Base-by-base conservation (phyloP, 1,284 basidiomycete genomes). In the Flammula alnicola region DNA sequence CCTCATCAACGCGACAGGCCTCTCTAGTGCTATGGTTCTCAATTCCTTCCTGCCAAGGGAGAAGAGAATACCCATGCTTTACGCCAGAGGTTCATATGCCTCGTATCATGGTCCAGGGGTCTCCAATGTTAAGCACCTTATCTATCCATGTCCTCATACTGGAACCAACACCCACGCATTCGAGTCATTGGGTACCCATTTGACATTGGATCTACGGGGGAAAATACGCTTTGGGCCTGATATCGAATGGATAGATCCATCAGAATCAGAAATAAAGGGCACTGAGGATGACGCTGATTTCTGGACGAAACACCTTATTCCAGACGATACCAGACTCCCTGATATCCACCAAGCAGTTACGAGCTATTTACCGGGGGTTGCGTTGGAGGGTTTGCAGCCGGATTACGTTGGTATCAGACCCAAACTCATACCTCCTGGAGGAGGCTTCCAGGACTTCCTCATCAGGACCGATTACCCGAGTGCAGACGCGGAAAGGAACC, bases 361-460 rank as follows among this genome's bases (percentile, higher is more conserved):
- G 16, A 73, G 72, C 35, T 96, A 95, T 70, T 75, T 99, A 29
- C 92, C 95, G 0, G 76, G 72, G 5, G 81, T 98, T 12, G 63
- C 67, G 7, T 63, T 80, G 2, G 76, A 84, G 6, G 84, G 85
- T 0, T 76, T 99, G 44, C 76, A 81, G 52, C 88, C 93, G 2
- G 95, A 97, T 68, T 98, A 98, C 66, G 86, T 88, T 17, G 96
- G 96, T 2, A 84, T 99, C 56, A 78, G 96, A 49, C 94, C 96
- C 3, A 98, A 98, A 68, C 75, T 98, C 11, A 82, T 84, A 4
- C 80, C 83, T 1, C 91, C 91, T 1, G 75, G 77, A 9, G 79
- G 78, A 4, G 86, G 86, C 1, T 96, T 98, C 66, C 84, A 88
- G 56, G 96, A 99, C 66, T 98, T 98, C 64, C 65, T 83, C 22